Evolutionary conservation across 345 rosid genomes (phyloP), one percentile per base, ranked within the genome.

Genomic region (Acer negundo): DNA sequence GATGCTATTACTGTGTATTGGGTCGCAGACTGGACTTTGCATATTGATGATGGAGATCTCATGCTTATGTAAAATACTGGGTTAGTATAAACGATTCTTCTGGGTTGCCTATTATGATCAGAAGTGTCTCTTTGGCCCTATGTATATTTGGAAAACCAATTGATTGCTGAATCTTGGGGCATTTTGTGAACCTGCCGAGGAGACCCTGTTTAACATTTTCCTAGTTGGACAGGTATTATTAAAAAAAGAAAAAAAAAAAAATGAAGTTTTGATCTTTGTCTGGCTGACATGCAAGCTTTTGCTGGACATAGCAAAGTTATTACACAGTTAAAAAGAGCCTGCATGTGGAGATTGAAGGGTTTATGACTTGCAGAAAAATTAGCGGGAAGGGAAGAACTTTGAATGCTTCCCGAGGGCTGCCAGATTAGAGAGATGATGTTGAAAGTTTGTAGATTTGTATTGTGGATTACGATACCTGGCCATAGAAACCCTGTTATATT

Each of bases 401-500:
- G 67, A 46, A 26, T 75, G 58, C 49, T 42, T 31, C 68, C 23
- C 26, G 59, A 73, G 77, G 70, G 62, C 63, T 58, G 56, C 67
- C 67, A 62, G 51, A 70, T 56, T 82, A 80, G 81, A 53, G 62
- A 59, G 76, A 82, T 80, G 84, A 79, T 80, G 82, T 67, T 71
- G 78, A 83, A 85, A 83, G 79, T 75, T 76, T 83, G 88, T 86
- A 83, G 84, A 81, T 82, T 79, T 79, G 80, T 76, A 81, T 73
- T 65, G 74, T 63, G 84, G 77, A 79, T 40, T 72, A 55, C 58
- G 13, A 24, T 72, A 69, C 67, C 66, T 72, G 77, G 81, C 76
- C 77, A 74, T 82, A 83, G 81, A 66, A 78, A 70, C 76, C 47
- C 42, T 69, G 53, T 73, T 68, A 46, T 59, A 44, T 63, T 26